Evolutionary conservation across 495 filamentous ascomycete species (phyloP).

Genomic region (Penicillium alfredii): DNA sequence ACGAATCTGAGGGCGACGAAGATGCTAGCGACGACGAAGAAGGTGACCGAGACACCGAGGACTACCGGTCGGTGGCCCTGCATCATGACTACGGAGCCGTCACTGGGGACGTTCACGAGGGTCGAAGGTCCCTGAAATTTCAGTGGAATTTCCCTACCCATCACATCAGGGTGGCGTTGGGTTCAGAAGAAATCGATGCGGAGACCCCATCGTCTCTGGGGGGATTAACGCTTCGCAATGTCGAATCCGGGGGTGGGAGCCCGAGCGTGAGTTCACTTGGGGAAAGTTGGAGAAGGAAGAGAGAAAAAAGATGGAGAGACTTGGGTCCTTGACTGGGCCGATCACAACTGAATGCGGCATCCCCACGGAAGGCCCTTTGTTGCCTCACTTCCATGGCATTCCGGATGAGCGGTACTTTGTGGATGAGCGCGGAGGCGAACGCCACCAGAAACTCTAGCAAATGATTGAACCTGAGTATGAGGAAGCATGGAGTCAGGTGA

Average conservation of each 20-base stretch:
- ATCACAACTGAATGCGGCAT: no score
- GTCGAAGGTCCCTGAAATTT: not conserved
- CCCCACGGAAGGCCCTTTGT: not conserved
- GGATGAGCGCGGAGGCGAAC: no score
- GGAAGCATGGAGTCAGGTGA: no score
- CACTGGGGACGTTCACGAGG: not conserved
- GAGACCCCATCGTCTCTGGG: conserved; percentile 2
- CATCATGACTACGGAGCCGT: conserved; percentile 22
- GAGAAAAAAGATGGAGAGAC: not conserved
- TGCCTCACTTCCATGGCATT: not conserved
- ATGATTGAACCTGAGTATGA: no score
- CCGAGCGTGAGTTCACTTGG: not conserved
- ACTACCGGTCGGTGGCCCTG: conserved; percentile 59
- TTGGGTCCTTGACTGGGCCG: no score
- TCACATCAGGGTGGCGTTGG: no score
- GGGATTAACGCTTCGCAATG: no score
- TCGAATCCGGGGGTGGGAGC: not conserved
- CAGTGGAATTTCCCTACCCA: no score
- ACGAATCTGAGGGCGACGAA: conserved; percentile 69
- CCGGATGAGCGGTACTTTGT: no score
- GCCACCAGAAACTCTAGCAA: no score
- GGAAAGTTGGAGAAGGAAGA: not conserved
- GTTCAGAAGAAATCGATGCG: not conserved
- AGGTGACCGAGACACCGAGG: conserved; percentile 66
- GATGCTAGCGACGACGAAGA: conserved; percentile 58